Base-by-base conservation (phyloP, 2,329 filamentous ascomycete genomes). In the Penicillium polonicum region DNA sequence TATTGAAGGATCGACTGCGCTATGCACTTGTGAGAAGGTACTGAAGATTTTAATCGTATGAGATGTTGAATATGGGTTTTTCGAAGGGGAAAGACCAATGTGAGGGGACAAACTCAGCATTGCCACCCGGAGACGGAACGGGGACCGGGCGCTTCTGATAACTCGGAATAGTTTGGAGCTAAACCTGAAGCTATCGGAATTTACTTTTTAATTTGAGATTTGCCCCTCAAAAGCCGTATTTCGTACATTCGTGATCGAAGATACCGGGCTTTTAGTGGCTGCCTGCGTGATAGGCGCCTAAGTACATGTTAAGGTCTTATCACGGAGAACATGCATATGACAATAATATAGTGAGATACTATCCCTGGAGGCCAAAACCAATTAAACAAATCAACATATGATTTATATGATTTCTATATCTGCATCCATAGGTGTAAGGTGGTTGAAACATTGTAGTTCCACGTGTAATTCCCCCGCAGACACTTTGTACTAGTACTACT, bases 1-100 rank as follows among this genome's bases (percentile, higher is more conserved):
- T 52, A 45, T 39, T 45, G 35, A 57, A 53, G 15, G 54, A 57
- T 57, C 48, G 54, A 29, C 54, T 52, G 42, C 54, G 42, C 42
- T 57, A 52, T 36, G 41, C 42, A 35, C 33, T 31, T 48, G 35
- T 15, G 21, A 19, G 33, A 31, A 13, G 10, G 27, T 10, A 4
- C 1, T 54, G 33, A 31, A 31, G 33, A 46, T 4, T 33, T 31
- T 19, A 9, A 15, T 9, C 12, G 3, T 29, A 29, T 10, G 39
- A 23, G 23, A 42, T 19, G 12, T 29, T 29, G 6, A 35, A 35
- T 29, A 46, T 27, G 4, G 19, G 31, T 39, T 19, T 45, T 23
- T 9, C 8, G 9, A 33, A 33, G n/a, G 27, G 29, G 5, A 36
- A 25, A 46, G 25, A 35, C 17, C 13, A 25, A 52, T 17, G 35